Conservation (phyloP, 2,329 filamentous ascomycete genomes). For the Ramularia endophylla region DNA sequence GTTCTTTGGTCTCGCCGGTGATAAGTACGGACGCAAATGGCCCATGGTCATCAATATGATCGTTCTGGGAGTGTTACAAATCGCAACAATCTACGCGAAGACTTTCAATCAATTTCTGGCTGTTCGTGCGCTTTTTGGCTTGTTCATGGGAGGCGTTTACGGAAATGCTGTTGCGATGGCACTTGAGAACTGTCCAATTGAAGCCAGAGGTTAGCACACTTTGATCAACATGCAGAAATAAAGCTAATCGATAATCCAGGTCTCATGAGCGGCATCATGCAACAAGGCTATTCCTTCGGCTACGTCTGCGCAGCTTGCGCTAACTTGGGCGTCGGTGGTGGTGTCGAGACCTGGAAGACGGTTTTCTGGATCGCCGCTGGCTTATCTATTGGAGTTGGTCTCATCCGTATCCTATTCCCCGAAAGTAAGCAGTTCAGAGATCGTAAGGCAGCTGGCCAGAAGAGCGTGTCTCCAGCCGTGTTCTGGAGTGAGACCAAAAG, state of each 20-base stretch:
- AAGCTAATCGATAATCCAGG: constrained; percentile 64
- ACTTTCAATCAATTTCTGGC: constrained; percentile 66
- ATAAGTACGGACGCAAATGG: constrained; percentile 58
- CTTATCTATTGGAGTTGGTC: constrained; percentile 61
- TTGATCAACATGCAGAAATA: constrained; percentile 49
- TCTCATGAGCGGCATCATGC: constrained; percentile 74
- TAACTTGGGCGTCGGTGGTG: constrained; percentile 66
- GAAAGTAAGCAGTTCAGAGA: constrained; percentile 72
- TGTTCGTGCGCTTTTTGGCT: constrained; percentile 55
- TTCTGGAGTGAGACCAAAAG: constrained; percentile 65
- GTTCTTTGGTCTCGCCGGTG: constrained; percentile 68
- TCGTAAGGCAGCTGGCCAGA: constrained; percentile 56
- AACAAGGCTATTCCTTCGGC: constrained; percentile 63
- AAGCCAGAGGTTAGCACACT: constrained; percentile 43
- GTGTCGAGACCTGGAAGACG: constrained; percentile 62
- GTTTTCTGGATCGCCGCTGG: constrained; percentile 59
- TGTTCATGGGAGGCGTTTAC: constrained; percentile 60
- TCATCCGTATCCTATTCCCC: constrained; percentile 62
- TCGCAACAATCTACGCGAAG: constrained; percentile 69
- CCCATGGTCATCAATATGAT: constrained; percentile 73
- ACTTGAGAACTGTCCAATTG: constrained; percentile 55
- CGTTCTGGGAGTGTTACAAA: constrained; percentile 62
- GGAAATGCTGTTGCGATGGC: constrained; percentile 58
- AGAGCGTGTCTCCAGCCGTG: constrained; percentile 37
- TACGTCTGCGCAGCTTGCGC: constrained; percentile 73